phyloP scores from a whole-genome alignment of 257 asterid species.

The Thymus mandschuricus region DNA sequence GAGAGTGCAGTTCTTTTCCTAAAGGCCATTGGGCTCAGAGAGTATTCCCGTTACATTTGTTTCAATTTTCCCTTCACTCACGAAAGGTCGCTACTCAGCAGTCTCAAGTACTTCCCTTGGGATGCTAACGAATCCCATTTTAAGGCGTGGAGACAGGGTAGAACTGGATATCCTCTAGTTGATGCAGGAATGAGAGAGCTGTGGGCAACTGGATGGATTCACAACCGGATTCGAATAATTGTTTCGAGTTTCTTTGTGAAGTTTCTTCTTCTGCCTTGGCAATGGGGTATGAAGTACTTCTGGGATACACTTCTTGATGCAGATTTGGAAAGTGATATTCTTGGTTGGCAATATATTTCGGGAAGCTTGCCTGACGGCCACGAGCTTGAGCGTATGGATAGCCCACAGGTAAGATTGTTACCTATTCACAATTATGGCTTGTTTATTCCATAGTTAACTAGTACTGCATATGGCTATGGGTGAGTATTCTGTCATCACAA shows the following conservation, averaged over 20 bases:
- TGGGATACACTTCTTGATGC: conserved; percentile 98
- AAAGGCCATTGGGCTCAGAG: conserved; percentile 76
- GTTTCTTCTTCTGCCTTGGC: conserved; percentile 90
- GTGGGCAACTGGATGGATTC: conserved; percentile 98
- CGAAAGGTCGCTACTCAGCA: conserved; percentile 64
- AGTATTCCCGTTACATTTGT: conserved; percentile 88
- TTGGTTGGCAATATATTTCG: conserved; percentile 93
- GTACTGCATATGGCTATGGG: too few species aligned
- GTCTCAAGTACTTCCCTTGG: conserved; percentile 83
- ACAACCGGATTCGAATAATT: conserved; percentile 77
- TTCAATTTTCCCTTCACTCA: conserved; percentile 90
- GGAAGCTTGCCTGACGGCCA: conserved; percentile 97
- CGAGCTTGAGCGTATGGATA: conserved; percentile 85
- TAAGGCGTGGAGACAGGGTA: conserved; percentile 93
- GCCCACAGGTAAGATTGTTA: conserved; percentile 73
- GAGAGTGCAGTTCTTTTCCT: conserved; percentile 62
- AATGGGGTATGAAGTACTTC: conserved; percentile 96
- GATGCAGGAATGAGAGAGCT: conserved; percentile 98
- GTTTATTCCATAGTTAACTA: neutral
- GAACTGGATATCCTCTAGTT: conserved; percentile 89
- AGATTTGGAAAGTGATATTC: conserved; percentile 84
- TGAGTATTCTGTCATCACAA: too few species aligned
- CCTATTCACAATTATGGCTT: neutral
- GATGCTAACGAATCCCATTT: conserved; percentile 58
- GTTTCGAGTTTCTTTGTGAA: conserved; percentile 87